Percentiles rank a stretch among this genome's conserved stretches.
These are phyloP conservation scores for Zoysia matrella DNA, from an alignment of 202 grass and related monocot genomes.

Conservation along the genomic window DNA sequence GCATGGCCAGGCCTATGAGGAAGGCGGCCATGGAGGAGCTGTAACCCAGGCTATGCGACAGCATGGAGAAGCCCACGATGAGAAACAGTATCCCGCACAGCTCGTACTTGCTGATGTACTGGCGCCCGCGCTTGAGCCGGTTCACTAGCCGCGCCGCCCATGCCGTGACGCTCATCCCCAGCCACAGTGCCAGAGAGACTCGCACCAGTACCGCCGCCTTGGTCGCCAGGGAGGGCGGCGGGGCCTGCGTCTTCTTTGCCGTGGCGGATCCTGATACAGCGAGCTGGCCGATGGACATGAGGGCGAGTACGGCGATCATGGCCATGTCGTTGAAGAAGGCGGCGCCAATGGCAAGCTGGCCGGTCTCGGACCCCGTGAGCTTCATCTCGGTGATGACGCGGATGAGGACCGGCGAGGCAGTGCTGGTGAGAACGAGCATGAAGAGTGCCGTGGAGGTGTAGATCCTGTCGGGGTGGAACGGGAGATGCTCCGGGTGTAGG, in stretches of 20 bases:
- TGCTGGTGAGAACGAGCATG: constrained; percentile 47
- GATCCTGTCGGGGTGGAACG: constrained; percentile 26
- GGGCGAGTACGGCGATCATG: constrained; percentile 22
- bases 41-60: constrained; percentile 42
- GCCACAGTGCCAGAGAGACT: constrained; percentile 28
- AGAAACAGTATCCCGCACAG: constrained; percentile 44
- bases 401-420: constrained; percentile 60
- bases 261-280: no score
- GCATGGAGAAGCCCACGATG: constrained; percentile 34
- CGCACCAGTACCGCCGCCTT: not conserved
- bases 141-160: constrained; percentile 48
- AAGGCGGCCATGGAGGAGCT: constrained; percentile 58
- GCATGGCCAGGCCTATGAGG: constrained; percentile 72
- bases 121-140: constrained; percentile 34
- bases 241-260: not conserved
- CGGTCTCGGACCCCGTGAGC: constrained; percentile 67
- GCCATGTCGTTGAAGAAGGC: constrained; percentile 68
- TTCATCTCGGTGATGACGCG: constrained; percentile 74
- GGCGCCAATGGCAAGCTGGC: constrained; percentile 74
- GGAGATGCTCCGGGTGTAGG: not conserved
- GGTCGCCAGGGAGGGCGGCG: not conserved
- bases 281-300: constrained; percentile 21
- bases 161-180: not conserved
- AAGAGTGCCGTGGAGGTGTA: constrained; percentile 44
- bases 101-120: constrained; percentile 59